Conservation (phyloP, 805 yeast genomes). For the Komagataella phaffii region DNA sequence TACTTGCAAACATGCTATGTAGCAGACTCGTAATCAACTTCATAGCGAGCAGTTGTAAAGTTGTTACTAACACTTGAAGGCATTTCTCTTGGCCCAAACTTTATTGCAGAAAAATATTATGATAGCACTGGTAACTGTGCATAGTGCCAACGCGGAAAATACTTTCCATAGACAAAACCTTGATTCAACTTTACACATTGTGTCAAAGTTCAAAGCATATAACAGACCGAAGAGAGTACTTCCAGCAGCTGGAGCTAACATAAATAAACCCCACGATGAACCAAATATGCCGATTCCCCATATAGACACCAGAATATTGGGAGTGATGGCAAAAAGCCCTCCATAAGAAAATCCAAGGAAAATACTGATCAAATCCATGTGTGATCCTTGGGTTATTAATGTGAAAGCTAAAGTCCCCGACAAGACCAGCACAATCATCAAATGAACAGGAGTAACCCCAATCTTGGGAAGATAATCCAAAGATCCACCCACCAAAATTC, state of each 20-base stretch:
- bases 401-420: background rate
- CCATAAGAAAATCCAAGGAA: slow-evolving; percentile 69
- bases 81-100: background rate
- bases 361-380: slow-evolving; percentile 11
- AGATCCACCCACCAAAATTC: slow-evolving; percentile 51
- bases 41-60: background rate
- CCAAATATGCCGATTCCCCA: slow-evolving; percentile 90
- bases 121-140: background rate
- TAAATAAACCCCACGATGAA: slow-evolving; percentile 82
- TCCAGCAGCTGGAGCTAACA: slow-evolving; percentile 84
- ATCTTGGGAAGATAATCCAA: slow-evolving; percentile 38
- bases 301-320: slow-evolving; percentile 67
- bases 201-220: slow-evolving; percentile 55
- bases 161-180: background rate
- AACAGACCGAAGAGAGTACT: slow-evolving; percentile 52
- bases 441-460: slow-evolving; percentile 3
- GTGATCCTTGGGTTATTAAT: background rate
- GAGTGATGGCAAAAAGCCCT: slow-evolving; percentile 70
- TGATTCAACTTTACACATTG: slow-evolving; percentile 9
- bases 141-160: slow-evolving; percentile 2
- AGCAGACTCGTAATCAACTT: too few relatives aligned
- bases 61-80: background rate
- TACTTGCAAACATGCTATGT: too few relatives aligned
- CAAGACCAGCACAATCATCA: background rate
- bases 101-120: background rate